Evolutionary conservation across 1,284 basidiomycete genomes (phyloP).

Genomic region (Ceratobasidium sp.): DNA sequence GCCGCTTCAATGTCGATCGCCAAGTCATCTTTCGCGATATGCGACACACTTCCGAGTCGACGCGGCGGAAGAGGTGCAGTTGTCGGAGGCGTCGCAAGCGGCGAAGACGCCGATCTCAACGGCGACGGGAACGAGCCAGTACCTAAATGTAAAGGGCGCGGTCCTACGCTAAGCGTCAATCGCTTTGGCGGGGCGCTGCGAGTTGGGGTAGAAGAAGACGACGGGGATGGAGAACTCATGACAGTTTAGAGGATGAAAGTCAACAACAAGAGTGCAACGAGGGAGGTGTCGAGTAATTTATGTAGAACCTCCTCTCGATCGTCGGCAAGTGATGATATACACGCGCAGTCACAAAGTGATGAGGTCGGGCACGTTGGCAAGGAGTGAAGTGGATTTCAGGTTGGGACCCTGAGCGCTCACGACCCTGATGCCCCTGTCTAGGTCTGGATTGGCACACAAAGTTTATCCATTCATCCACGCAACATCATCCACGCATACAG

Average conservation of each 20-base stretch:
- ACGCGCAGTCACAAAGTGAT: conserved; percentile 7
- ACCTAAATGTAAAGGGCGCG: conserved; percentile 22
- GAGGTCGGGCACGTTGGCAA: not conserved
- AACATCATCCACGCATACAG: not conserved
- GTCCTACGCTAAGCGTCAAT: conserved; percentile 23
- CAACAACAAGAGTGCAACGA: not conserved
- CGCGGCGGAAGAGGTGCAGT: conserved; percentile 31
- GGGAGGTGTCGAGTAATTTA: not conserved
- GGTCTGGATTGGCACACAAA: not conserved
- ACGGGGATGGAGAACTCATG: conserved; percentile 6
- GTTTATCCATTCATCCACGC: conserved; percentile 1
- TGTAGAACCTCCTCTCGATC: too few species aligned
- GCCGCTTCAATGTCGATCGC: not conserved
- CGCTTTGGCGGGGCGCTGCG: conserved; percentile 14
- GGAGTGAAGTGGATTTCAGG: conserved; percentile 16
- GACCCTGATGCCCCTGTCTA: not conserved
- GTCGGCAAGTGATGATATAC: conserved; percentile 4
- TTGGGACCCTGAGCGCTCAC: not conserved
- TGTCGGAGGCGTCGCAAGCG: conserved; percentile 21
- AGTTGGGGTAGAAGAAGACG: conserved; percentile 1
- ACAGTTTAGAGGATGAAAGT: too few species aligned
- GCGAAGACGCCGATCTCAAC: not conserved
- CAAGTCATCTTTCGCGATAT: conserved; percentile 22
- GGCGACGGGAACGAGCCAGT: conserved; percentile 19
- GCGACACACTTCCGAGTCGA: conserved; percentile 22